These are phyloP conservation scores for Exserohilum turcica DNA, from an alignment of 2,329 filamentous ascomycete genomes.

Conservation along the genomic window DNA sequence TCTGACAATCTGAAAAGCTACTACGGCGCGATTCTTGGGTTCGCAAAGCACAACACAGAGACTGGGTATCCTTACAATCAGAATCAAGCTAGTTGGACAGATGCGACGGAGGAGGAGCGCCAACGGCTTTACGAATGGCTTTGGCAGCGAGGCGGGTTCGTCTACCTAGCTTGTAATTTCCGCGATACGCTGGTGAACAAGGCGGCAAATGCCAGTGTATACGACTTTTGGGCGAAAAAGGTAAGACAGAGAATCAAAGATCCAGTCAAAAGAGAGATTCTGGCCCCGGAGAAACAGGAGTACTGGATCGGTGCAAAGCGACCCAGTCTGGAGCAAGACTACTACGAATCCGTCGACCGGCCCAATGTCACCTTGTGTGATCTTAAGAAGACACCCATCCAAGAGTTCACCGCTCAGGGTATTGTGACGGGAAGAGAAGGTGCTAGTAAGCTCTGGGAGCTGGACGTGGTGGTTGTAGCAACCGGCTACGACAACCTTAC, in stretches of 20 bases:
- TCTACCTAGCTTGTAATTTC: slow-evolving; percentile 38
- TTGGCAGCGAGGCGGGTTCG: slow-evolving; percentile 28
- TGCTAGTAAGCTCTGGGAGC: slow-evolving; percentile 53
- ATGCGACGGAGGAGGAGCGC: slow-evolving; percentile 25
- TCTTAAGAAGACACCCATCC: slow-evolving; percentile 50
- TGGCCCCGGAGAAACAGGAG: slow-evolving; percentile 46
- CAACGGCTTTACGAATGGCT: slow-evolving; percentile 22
- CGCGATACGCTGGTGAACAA: slow-evolving; percentile 43
- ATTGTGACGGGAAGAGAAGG: no score
- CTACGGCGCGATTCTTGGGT: slow-evolving; percentile 26
- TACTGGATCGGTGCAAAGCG: slow-evolving; percentile 33
- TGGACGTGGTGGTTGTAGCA: slow-evolving; percentile 59
- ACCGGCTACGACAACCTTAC: slow-evolving; percentile 52
- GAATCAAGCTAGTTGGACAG: slow-evolving; percentile 24
- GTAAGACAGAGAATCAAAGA: slow-evolving; percentile 45
- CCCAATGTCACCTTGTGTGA: slow-evolving; percentile 57
- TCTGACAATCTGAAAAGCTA: slow-evolving; percentile 49
- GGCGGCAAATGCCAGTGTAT: slow-evolving; percentile 49
- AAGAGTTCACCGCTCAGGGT: slow-evolving; percentile 53
- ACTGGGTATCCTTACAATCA: slow-evolving; percentile 30
- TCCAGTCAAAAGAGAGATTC: slow-evolving; percentile 44
- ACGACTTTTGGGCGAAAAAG: slow-evolving; percentile 53
- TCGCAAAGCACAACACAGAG: slow-evolving; percentile 16
- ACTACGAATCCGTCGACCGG: slow-evolving; percentile 48
- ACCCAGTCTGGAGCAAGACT: slow-evolving; percentile 34